A percentile compares a stretch with the other conserved stretches of the same genome.
Conservation (phyloP, 2,329 filamentous ascomycete genomes). For the Karstenula rhodostoma region DNA sequence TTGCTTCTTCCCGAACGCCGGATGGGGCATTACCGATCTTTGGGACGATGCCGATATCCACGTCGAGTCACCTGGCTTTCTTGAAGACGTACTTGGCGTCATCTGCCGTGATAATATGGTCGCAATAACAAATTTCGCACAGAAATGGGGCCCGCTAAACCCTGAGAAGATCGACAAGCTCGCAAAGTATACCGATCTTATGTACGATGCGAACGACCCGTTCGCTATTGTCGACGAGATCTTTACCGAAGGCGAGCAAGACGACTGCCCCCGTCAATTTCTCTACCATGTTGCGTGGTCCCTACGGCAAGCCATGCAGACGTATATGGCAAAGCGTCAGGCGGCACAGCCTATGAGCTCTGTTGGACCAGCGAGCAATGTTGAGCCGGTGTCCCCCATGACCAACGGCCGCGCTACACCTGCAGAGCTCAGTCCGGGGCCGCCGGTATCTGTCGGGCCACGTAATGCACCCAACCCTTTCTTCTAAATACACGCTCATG, state of each 20-base stretch:
- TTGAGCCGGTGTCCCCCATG: background rate
- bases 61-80: constrained; percentile 38
- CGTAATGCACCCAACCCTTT: constrained; percentile 9
- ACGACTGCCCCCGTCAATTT: constrained; percentile 34
- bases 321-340: constrained; percentile 9
- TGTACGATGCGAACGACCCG: constrained; percentile 29
- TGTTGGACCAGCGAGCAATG: constrained; percentile 1
- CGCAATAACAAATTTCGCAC: constrained; percentile 29
- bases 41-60: constrained; percentile 47
- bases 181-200: constrained; percentile 22
- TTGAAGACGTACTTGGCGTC: constrained; percentile 37
- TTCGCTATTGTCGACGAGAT: constrained; percentile 38
- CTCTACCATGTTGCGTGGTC: constrained; percentile 40
- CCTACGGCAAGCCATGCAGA: constrained; percentile 31
- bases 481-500: background rate
- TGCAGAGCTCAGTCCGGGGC: background rate
- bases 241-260: constrained; percentile 36
- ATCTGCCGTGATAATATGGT: constrained; percentile 36
- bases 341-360: constrained; percentile 11
- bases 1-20: constrained; percentile 36
- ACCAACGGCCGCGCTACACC: background rate
- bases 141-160: constrained; percentile 32
- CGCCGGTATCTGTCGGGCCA: background rate
- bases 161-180: constrained; percentile 30
- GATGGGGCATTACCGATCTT: constrained; percentile 41